Percentiles rank a stretch among this genome's conserved stretches.
These are phyloP conservation scores for Mycosphaerella arachidis DNA, from an alignment of 2,329 filamentous ascomycete species.

Conservation along the genomic window DNA sequence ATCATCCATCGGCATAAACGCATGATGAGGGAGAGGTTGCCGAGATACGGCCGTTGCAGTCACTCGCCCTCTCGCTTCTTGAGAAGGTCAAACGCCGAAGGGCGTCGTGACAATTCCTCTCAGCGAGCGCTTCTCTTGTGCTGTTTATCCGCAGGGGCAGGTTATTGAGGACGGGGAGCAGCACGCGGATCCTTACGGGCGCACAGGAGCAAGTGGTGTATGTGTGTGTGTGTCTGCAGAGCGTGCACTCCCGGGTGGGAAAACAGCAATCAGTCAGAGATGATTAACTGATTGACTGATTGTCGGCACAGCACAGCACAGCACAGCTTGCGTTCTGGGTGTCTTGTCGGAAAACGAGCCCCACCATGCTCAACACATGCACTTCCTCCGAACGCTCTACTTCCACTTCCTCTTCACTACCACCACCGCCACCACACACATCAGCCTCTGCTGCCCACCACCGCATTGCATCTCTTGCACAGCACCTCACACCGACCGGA, in stretches of 20 bases:
- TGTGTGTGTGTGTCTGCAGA: neutral
- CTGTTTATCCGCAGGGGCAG: neutral
- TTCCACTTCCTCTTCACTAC: neutral
- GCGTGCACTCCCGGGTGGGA: neutral
- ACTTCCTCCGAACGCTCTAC: neutral
- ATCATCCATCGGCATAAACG: neutral
- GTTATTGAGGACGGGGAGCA: too few species aligned
- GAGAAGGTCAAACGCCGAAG: neutral
- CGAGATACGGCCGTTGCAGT: neutral
- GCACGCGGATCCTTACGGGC: neutral
- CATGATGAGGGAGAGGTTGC: neutral
- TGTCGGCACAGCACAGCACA: neutral
- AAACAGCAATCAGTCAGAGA: neutral
- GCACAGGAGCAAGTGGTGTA: neutral
- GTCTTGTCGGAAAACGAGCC: neutral
- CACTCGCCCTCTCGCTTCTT: neutral
- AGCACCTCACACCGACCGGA: slow-evolving; percentile 10
- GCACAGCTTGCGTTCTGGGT: too few species aligned
- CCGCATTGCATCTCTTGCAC: slow-evolving; percentile 15
- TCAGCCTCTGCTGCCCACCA: slow-evolving; percentile 10
- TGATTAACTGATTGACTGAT: neutral
- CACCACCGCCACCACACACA: slow-evolving; percentile 1
- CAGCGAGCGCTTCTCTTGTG: neutral
- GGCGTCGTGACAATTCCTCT: neutral
- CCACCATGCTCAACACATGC: neutral